Base-by-base conservation (phyloP, 2,329 filamentous ascomycete genomes). In the Fusarium staphyleae region DNA sequence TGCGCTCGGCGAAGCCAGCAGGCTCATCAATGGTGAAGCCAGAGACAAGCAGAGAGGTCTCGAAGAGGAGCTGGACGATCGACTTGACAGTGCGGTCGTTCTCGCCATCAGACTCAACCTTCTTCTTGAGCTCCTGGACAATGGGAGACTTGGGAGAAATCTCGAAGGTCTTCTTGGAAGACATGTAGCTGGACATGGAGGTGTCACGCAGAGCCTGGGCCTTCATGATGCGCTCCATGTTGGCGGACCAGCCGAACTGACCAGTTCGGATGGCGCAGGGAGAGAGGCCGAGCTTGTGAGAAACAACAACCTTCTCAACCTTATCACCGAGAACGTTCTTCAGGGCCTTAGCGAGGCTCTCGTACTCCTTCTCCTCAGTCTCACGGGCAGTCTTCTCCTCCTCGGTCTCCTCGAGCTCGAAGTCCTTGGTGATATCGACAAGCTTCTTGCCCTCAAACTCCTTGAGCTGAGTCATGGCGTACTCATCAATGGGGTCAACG, bases 181-280 rank as follows among this genome's bases (percentile, higher is more conserved):
- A 96, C 95, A 99, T 99, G 90, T 99, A 99, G 71, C 91, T 96
- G 81, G 87, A 91, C 95, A 99, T 99, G 72, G 93, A 97, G 69
- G 95, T 99, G 83, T 99, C 95, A 82, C 95, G 95, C 73, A 99
- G 93, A 74, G 95, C 95, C 85, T 99, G 95, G 22, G 95, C 95
- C 89, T 99, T 99, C 95, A 99, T 99, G 88, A 99, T 99, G 85
- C 95, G 95, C 87, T 99, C 95, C 95, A 99, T 99, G 87, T 99
- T 99, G 76, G 95, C 95, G 52, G 93, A 98, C 95, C 95, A 99
- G 81, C 95, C 95, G 79, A 99, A 99, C 82, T 98, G 95, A 74
- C 95, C 95, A 69, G 95, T 99, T 78, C 95, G 93, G 85, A 99
- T 98, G 76, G 95, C 95, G 80, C 95, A 98, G 73, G 95, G 95